Percentiles rank a stretch among this genome's conserved stretches.
These are phyloP conservation scores for Mortierella sp. DNA, from an alignment of 371 early-diverging fungal genomes.

Conservation along the genomic window DNA sequence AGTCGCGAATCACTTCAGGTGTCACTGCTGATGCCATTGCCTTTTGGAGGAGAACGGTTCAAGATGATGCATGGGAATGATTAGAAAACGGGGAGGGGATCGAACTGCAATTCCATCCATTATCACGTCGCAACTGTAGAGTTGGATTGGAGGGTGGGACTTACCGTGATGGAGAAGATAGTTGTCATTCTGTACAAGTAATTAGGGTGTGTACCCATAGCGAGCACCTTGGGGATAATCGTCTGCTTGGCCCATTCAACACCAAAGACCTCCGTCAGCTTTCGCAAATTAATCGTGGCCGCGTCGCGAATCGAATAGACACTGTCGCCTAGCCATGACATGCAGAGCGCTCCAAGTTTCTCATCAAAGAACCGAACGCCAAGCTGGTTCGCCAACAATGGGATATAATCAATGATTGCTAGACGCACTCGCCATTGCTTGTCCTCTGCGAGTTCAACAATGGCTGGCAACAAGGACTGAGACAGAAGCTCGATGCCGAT, in stretches of 20 bases:
- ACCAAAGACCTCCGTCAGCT: constrained; percentile 96
- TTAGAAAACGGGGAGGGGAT: neutral
- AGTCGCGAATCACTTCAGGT: constrained; percentile 87
- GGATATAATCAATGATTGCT: constrained; percentile 98
- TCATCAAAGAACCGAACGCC: constrained; percentile 97
- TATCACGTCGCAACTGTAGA: neutral
- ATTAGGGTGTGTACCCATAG: constrained; percentile 88
- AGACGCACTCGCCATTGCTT: constrained; percentile 99
- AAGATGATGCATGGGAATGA: neutral
- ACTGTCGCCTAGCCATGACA: constrained; percentile 96
- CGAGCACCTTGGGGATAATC: constrained; percentile 94
- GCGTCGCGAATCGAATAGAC: constrained; percentile 98
- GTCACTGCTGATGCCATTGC: constrained; percentile 90
- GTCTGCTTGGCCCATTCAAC: constrained; percentile 96
- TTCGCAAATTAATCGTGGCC: constrained; percentile 90
- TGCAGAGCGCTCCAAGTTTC: constrained; percentile 90
- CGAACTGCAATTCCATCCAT: neutral
- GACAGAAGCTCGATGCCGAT: constrained; percentile 98
- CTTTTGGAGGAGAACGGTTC: constrained; percentile 51
- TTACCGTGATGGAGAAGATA: constrained; percentile 92
- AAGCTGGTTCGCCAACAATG: constrained; percentile 93
- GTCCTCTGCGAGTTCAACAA: constrained; percentile 97
- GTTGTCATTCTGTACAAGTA: constrained; percentile 98
- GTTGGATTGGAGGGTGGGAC: constrained; percentile 7
- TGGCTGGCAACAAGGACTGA: constrained; percentile 96